Evolutionary conservation across 2,329 filamentous ascomycete genomes (phyloP).

Genomic region (Colletotrichum sp.): DNA sequence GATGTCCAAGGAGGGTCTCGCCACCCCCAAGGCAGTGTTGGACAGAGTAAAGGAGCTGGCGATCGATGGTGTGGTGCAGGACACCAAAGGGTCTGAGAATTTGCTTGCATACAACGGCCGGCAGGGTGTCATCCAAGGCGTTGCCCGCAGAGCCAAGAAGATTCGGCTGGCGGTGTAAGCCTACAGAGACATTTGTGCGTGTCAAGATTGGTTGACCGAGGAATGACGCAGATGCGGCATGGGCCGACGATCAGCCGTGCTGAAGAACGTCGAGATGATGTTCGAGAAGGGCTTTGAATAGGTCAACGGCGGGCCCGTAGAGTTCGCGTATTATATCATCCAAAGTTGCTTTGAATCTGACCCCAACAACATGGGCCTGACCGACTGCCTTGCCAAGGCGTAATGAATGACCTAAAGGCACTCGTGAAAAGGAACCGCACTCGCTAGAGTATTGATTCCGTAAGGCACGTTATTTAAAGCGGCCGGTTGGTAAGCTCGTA

Average conservation of each 20-base stretch:
- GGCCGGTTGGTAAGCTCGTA: background rate
- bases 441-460: background rate
- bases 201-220: background rate
- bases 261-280: background rate
- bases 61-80: constrained; percentile 41
- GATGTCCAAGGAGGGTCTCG: constrained; percentile 36
- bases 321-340: background rate
- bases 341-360: background rate
- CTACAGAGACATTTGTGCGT: background rate
- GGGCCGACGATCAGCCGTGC: background rate
- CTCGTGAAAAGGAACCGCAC: background rate
- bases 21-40: constrained; percentile 50
- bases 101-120: constrained; percentile 59
- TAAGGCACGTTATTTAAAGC: constrained; percentile 5
- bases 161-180: background rate
- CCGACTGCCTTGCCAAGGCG: background rate
- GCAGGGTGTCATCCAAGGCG: background rate
- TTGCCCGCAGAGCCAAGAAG: background rate
- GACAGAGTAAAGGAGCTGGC: constrained; percentile 47
- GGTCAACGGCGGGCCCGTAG: background rate
- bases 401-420: background rate
- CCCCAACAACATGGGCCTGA: background rate
- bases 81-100: constrained; percentile 52
- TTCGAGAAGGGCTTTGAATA: background rate
- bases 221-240: background rate